Conservation (phyloP, 352 stramenopile genomes). For the Globisporangium emineosum region DNA sequence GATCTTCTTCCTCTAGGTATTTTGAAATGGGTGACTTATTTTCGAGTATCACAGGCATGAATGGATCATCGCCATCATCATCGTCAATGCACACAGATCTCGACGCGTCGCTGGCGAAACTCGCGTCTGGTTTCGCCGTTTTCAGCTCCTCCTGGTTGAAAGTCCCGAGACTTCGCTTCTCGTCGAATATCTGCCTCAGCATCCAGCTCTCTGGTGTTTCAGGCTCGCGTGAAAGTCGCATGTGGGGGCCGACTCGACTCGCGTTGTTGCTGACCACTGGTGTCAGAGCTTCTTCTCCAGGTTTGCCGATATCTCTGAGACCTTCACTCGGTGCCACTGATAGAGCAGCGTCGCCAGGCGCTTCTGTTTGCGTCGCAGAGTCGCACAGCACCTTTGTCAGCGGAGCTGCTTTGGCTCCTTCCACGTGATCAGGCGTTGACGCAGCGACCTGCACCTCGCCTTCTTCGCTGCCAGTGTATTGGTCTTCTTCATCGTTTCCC, state of each 20-base stretch:
- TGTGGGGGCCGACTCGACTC: neutral
- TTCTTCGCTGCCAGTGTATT: slow-evolving; percentile 1
- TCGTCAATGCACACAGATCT: slow-evolving; percentile 5
- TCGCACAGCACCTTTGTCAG: neutral
- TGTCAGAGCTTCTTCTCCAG: neutral
- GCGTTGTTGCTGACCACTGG: neutral
- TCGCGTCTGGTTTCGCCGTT: neutral
- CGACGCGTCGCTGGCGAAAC: slow-evolving; percentile 2
- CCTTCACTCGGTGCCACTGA: neutral
- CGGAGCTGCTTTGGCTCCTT: neutral
- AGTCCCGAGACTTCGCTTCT: neutral
- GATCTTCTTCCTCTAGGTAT: neutral
- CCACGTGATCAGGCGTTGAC: neutral
- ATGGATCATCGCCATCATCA: neutral
- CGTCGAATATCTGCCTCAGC: neutral
- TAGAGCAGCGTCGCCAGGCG: neutral
- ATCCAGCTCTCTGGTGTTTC: neutral
- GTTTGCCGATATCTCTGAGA: neutral
- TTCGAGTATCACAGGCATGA: neutral
- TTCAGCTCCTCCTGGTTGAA: neutral
- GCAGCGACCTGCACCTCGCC: neutral
- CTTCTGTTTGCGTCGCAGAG: neutral
- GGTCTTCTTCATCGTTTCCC: slow-evolving; percentile 6
- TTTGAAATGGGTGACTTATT: slow-evolving; percentile 9
- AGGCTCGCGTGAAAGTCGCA: neutral